These are phyloP conservation scores for Stachybotrys echinatus DNA, from an alignment of 2,329 filamentous ascomycete species.

Conservation along the genomic window DNA sequence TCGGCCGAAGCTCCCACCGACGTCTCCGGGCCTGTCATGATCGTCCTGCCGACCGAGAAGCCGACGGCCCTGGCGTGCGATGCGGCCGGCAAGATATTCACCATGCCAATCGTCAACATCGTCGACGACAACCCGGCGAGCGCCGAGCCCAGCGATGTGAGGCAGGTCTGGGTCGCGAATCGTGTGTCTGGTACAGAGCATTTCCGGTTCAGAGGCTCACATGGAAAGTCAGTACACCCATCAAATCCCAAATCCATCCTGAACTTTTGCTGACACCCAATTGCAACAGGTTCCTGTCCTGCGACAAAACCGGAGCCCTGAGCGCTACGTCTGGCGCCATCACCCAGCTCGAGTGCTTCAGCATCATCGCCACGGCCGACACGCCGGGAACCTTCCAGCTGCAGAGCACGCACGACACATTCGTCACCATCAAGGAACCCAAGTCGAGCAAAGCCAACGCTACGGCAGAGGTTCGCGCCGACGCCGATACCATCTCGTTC, in stretches of 20 bases:
- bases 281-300: slow-evolving; percentile 69
- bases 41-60: slow-evolving; percentile 72
- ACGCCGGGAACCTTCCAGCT: slow-evolving; percentile 68
- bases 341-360: slow-evolving; percentile 77
- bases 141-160: slow-evolving; percentile 90
- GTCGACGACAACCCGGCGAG: slow-evolving; percentile 76
- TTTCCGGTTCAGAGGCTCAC: slow-evolving; percentile 83
- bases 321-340: slow-evolving; percentile 77
- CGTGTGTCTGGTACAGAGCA: slow-evolving; percentile 75
- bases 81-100: slow-evolving; percentile 79
- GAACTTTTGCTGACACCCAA: slow-evolving; percentile 6
- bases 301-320: slow-evolving; percentile 76
- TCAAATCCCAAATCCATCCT: background rate
- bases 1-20: slow-evolving; percentile 71
- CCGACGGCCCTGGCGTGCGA: slow-evolving; percentile 79
- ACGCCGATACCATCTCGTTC: slow-evolving; percentile 62
- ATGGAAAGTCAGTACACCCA: slow-evolving; percentile 60
- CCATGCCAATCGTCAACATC: slow-evolving; percentile 78
- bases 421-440: slow-evolving; percentile 56
- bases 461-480: slow-evolving; percentile 66
- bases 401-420: slow-evolving; percentile 67
- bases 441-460: slow-evolving; percentile 42
- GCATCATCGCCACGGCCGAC: slow-evolving; percentile 57
- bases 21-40: slow-evolving; percentile 73
- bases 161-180: slow-evolving; percentile 92